Base-by-base conservation (phyloP, 768 basidiomycete species). In the Russula abietina region DNA sequence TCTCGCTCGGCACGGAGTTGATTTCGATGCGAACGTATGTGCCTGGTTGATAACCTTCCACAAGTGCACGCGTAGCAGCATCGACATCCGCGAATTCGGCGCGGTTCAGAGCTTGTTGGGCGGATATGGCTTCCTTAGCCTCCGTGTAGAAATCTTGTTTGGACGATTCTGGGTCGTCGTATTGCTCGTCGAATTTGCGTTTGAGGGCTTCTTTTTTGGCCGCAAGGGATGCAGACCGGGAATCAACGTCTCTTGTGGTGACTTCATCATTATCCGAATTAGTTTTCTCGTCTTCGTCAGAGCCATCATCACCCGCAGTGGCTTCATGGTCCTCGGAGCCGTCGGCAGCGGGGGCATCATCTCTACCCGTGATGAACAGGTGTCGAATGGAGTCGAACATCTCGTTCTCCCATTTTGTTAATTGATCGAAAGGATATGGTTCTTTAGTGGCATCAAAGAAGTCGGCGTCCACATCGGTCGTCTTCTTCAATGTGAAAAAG, bases 121-220 rank as follows among this genome's bases (percentile, higher is more conserved):
- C 81, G 24, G 91, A 83, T 71, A 99, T 91, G 70, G 94, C 93
- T 22, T 90, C 91, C 76, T 98, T 99, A 73, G 89, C 87, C 71
- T 88, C 85, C 54, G 87, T 84, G 77, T 97, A 99, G 70, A 97
- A 97, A 70, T 93, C 91, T 72, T 84, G 75, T 69, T 90, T 88
- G 60, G 85, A 75, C 59, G 81, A 79, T 49, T 90, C 88, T 3
- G 90, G 89, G 67, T 94, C 92, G 72, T 97, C 93, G 73, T 98
- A 98, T 74, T 96, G 89, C 69, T 93, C 91, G 74, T 99, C 92
- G 71, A 99, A 99, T 73, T 96, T 95, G 67, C 87, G 85, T 75
- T 97, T 97, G 62, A 98, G 81, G 2, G 81, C 84, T 68, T 91
- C 92, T 76, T 98, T 98, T 77, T 96, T 98, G 33, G 82, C 80